phyloP scores from a whole-genome alignment of 495 filamentous ascomycete species.

The Hypoxylon lienhwacheense region DNA sequence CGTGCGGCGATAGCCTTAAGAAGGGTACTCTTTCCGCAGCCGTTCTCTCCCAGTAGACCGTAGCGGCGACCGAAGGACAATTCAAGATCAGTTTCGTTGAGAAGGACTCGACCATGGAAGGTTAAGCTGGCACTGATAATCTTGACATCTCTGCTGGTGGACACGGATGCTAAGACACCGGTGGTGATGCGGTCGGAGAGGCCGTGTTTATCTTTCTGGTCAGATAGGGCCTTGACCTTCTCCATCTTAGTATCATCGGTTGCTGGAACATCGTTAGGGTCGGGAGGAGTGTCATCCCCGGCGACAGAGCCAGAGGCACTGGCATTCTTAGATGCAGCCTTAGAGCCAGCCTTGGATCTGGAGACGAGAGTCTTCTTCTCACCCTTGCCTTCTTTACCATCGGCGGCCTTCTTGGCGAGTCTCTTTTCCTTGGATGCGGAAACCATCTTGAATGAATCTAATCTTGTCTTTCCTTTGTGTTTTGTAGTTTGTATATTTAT shows the following conservation, averaged over 20 bases:
- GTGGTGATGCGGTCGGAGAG: conserved; percentile 98
- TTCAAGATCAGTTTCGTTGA: conserved; percentile 90
- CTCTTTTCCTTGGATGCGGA: conserved; percentile 98
- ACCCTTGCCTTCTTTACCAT: conserved; percentile 62
- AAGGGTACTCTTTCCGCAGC: conserved; percentile 95
- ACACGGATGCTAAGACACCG: conserved; percentile 86
- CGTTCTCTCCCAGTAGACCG: conserved; percentile 96
- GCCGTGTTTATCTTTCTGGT: conserved; percentile 95
- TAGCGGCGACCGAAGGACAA: conserved; percentile 92
- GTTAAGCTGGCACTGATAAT: conserved; percentile 90
- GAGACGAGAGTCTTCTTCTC: conserved; percentile 73
- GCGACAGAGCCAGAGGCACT: conserved; percentile 68
- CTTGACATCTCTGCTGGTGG: conserved; percentile 88
- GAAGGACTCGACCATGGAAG: conserved; percentile 96
- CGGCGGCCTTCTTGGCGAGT: conserved; percentile 89
- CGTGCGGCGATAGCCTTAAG: conserved; percentile 92
- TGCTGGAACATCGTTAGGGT: conserved; percentile 65
- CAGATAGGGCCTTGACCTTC: conserved; percentile 67
- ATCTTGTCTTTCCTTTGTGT: too few species aligned
- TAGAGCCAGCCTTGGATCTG: conserved; percentile 66
- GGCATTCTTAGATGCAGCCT: conserved; percentile 63
- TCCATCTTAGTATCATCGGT: conserved; percentile 72
- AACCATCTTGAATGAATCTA: conserved; percentile 61
- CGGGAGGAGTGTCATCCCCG: conserved; percentile 66
- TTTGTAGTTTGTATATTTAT: too few species aligned